Evolutionary conservation across 768 basidiomycete species (phyloP), one percentile per base, ranked within the genome.

Genomic region (Macrolepiota albuminosa): DNA sequence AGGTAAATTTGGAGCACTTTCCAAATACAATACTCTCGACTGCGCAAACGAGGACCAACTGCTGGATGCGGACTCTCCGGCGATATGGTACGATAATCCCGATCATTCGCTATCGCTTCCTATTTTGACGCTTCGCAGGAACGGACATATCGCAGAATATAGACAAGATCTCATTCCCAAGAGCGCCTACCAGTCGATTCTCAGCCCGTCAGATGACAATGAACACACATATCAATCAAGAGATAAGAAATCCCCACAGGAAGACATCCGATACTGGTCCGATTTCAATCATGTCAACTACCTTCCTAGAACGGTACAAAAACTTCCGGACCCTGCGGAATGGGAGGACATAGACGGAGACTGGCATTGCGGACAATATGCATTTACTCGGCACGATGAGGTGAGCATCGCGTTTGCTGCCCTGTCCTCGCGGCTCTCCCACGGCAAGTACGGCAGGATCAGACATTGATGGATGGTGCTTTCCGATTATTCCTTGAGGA

Each of bases 401-500:
- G 89, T 87, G 67, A 59, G 26, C 40, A 39, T 14, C 14, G 21
- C 2, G 26, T 33, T 29, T 64, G 21, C 58, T 26, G 24, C 14
- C 40, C 58, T 53, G 21, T 36, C 31, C 34, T 57, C 31, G 37
- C 42, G 26, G 56, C 16, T 56, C 49, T 26, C 36, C 55, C 46
- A 33, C 8, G 56, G 26, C 24, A 21, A 37, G 37, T 24, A 7
- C 43, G 31, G 34, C 58, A 91, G 89, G 81, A 84, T 47, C 72
- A 72, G n/a, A 81, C 80, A 53, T 66, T 91, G 51, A 85, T 90
- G 82, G 89, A 92, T 46, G 84, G 81, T 5, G 76, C 84, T 13
- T 75, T 92, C 54, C 81, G 91, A 18, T 73, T 79, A 16, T 81
- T 88, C 57, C 78, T 89, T 5, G 91, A 93, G 68, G 89, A 91